A percentile compares a stretch with the other conserved stretches of the same genome.
Evolutionary conservation across 805 yeast species (phyloP).

Genomic region (Candida hispaniensis): DNA sequence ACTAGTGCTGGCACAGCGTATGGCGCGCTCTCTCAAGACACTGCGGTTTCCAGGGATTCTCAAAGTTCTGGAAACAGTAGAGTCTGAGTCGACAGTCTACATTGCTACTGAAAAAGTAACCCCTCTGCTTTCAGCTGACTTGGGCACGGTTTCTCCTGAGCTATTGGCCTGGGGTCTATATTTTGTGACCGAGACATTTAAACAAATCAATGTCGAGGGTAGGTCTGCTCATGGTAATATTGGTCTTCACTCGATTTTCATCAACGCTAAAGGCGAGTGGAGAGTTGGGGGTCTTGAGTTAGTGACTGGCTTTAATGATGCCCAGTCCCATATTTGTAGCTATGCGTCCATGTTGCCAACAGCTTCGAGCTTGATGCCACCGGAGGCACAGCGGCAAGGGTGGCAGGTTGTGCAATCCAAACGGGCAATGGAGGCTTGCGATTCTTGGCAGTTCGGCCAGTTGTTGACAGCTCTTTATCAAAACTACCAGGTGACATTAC

Average conservation of each 20-base stretch:
- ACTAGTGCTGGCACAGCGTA: conserved; percentile 36
- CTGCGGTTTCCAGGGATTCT: conserved; percentile 63
- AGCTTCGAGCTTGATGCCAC: conserved; percentile 34
- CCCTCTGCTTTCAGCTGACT: conserved; percentile 35
- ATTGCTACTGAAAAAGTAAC: conserved; percentile 57
- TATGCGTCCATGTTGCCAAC: conserved; percentile 9
- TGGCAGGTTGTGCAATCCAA: conserved; percentile 30
- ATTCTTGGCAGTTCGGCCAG: conserved; percentile 53
- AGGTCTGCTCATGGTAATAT: conserved; percentile 56
- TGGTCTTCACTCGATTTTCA: conserved; percentile 46
- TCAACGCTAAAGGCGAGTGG: conserved; percentile 70
- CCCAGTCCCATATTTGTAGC: conserved; percentile 18
- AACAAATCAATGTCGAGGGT: conserved; percentile 46
- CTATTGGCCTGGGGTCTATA: conserved; percentile 55
- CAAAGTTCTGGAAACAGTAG: conserved; percentile 50
- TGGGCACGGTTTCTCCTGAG: too few relatives aligned
- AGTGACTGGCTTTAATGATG: conserved; percentile 40
- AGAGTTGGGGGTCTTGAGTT: conserved; percentile 73
- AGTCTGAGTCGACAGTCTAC: conserved; percentile 45
- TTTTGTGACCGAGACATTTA: conserved; percentile 41
- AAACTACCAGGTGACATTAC: conserved; percentile 5
- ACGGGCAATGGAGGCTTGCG: conserved; percentile 32
- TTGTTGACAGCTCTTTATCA: conserved; percentile 25
- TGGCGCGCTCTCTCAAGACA: conserved; percentile 39
- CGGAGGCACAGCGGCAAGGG: conserved; percentile 41